Evolutionary conservation across 2,329 filamentous ascomycete genomes (phyloP).

Genomic region (Capronia americana): DNA sequence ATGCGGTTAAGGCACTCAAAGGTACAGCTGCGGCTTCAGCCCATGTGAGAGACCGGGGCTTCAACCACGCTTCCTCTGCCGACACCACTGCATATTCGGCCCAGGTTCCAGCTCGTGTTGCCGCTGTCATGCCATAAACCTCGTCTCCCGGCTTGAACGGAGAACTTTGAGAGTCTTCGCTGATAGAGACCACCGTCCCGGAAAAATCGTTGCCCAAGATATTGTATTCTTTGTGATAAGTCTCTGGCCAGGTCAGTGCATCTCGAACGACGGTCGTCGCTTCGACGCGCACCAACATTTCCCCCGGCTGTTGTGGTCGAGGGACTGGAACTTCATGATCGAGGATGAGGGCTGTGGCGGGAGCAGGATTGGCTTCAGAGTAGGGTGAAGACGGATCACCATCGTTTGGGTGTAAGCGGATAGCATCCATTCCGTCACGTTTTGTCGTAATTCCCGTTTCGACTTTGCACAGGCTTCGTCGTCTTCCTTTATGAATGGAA

Average conservation of each 20-base stretch:
- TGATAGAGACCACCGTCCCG: conserved; percentile 28
- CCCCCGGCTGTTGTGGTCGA: conserved; percentile 28
- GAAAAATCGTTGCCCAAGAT: conserved; percentile 35
- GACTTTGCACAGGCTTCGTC: neutral
- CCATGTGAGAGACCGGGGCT: conserved; percentile 38
- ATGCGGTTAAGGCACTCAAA: conserved; percentile 44
- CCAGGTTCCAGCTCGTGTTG: conserved; percentile 39
- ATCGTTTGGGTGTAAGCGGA: conserved; percentile 19
- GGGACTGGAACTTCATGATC: conserved; percentile 39
- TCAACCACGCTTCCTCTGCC: conserved; percentile 39
- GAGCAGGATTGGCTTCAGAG: conserved; percentile 22
- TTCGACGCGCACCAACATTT: conserved; percentile 39
- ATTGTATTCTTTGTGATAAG: conserved; percentile 37
- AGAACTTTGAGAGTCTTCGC: conserved; percentile 8
- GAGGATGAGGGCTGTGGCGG: conserved; percentile 36
- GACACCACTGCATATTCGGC: conserved; percentile 42
- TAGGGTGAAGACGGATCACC: conserved; percentile 12
- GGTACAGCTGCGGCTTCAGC: conserved; percentile 42
- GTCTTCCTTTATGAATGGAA: neutral
- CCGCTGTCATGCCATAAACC: conserved; percentile 42
- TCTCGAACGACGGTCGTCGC: conserved; percentile 41
- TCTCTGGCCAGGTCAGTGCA: conserved; percentile 43
- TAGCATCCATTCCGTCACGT: conserved; percentile 20
- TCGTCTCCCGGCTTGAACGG: conserved; percentile 42
- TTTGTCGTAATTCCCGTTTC: conserved; percentile 1